These are phyloP conservation scores for Annulohypoxylon bovei DNA, from an alignment of 495 filamentous ascomycete species.

Conservation along the genomic window DNA sequence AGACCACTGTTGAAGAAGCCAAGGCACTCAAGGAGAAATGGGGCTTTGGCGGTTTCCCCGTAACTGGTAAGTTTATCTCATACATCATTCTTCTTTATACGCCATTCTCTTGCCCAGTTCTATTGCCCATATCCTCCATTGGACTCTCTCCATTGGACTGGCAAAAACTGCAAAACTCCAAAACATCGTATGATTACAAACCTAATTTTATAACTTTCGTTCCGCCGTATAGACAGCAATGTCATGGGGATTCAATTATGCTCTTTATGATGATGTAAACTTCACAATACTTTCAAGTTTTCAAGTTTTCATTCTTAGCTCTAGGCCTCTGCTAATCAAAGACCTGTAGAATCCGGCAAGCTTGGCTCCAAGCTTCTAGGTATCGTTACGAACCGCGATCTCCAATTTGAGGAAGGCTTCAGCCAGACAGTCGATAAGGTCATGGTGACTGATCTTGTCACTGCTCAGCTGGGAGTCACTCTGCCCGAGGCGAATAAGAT, in stretches of 20 bases:
- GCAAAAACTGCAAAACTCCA: background rate
- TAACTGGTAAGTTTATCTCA: constrained; percentile 81
- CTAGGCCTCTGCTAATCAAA: constrained; percentile 15
- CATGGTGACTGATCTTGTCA: constrained; percentile 96
- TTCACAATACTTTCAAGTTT: constrained; percentile 48
- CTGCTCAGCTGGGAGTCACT: constrained; percentile 84
- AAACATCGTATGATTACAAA: constrained; percentile 74
- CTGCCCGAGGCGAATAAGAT: constrained; percentile 91
- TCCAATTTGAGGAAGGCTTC: constrained; percentile 87
- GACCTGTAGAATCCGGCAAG: constrained; percentile 79
- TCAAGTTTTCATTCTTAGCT: background rate
- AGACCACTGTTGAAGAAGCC: constrained; percentile 89
- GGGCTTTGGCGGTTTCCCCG: constrained; percentile 98
- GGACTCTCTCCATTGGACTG: background rate
- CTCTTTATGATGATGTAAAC: constrained; percentile 54
- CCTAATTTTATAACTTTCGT: constrained; percentile 96
- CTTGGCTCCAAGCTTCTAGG: constrained; percentile 94
- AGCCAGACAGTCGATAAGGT: constrained; percentile 82
- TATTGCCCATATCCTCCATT: background rate
- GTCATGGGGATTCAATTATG: constrained; percentile 79
- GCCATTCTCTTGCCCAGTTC: constrained; percentile 34
- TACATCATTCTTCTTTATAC: constrained; percentile 25
- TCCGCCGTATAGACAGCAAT: constrained; percentile 93
- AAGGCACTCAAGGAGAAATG: constrained; percentile 95
- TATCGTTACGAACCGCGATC: constrained; percentile 97